Evolutionary conservation across 1,139 yeast species (phyloP).

Genomic region (Meyerozyma sp.): DNA sequence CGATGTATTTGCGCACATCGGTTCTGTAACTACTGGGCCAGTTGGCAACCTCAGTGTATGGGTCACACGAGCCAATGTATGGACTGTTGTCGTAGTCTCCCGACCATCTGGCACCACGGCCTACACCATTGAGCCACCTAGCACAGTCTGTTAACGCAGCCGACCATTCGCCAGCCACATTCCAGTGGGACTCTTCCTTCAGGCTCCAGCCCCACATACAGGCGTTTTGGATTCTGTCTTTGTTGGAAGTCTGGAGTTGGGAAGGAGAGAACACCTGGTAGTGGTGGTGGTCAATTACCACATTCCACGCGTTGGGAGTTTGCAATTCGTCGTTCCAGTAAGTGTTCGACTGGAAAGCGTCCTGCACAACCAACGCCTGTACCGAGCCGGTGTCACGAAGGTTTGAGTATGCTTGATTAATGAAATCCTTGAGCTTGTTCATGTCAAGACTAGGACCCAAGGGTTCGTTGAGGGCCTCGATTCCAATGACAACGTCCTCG

Average conservation of each 20-base stretch:
- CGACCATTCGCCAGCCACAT: conserved; percentile 85
- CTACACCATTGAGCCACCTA: conserved; percentile 87
- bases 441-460: conserved; percentile 64
- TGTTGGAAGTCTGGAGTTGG: conserved; percentile 52
- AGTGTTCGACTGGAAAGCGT: conserved; percentile 56
- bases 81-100: conserved; percentile 53
- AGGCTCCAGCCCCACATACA: conserved; percentile 57
- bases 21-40: conserved; percentile 60
- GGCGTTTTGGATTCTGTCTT: conserved; percentile 57
- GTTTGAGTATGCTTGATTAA: conserved; percentile 47
- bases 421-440: conserved; percentile 53
- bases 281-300: conserved; percentile 84
- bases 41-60: conserved; percentile 44
- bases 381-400: conserved; percentile 45
- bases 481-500: conserved; percentile 72
- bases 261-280: conserved; percentile 77
- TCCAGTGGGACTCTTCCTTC: conserved; percentile 60
- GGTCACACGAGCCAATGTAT: conserved; percentile 60
- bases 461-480: conserved; percentile 88
- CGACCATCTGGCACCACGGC: conserved; percentile 81
- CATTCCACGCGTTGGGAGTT: conserved; percentile 45
- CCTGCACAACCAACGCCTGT: conserved; percentile 59
- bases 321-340: conserved; percentile 58
- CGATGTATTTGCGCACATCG: conserved; percentile 66
- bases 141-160: conserved; percentile 95